Evolutionary conservation across 108 stramenopile genomes (phyloP).

Genomic region (Tribonema minus): DNA sequence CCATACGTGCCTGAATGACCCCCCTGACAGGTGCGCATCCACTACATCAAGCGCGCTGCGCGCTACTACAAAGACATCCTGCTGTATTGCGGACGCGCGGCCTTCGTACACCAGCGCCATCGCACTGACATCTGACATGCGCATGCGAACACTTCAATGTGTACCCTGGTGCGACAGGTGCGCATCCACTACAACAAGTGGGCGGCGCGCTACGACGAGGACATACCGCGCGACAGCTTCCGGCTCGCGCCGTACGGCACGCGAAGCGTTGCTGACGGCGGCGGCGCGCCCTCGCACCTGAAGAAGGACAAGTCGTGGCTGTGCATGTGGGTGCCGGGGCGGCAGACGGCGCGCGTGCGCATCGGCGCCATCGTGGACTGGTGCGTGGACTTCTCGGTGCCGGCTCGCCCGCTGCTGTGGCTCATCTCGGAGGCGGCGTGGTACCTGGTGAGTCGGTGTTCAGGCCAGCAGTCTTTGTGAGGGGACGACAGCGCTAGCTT

Average conservation of each 20-base stretch:
- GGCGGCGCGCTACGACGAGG: constrained; percentile 21
- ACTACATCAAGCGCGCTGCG: background rate
- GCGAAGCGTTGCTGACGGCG: constrained; percentile 9
- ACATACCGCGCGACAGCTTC: constrained; percentile 15
- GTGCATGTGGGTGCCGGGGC: constrained; percentile 5
- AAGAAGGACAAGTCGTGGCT: constrained; percentile 14
- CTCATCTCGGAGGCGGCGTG: constrained; percentile 13
- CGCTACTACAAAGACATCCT: background rate
- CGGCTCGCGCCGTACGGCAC: constrained; percentile 21
- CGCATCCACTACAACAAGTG: constrained; percentile 21
- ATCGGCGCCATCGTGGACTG: constrained; percentile 15
- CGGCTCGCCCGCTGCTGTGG: constrained; percentile 4
- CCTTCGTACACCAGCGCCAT: background rate
- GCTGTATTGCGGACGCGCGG: background rate
- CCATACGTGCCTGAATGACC: background rate
- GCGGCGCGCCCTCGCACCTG: background rate
- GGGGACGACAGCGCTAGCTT: no score
- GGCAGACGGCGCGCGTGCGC: constrained; percentile 13
- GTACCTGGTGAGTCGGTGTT: constrained; percentile 19
- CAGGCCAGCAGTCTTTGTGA: no score
- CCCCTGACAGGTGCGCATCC: background rate
- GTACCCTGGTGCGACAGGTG: background rate
- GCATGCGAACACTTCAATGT: background rate
- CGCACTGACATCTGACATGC: background rate
- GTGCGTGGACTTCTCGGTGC: constrained; percentile 29